Percentiles rank a stretch among this genome's conserved stretches.
phyloP scores from a whole-genome alignment of 352 stramenopile genomes.

The Phytopythium montanum region DNA sequence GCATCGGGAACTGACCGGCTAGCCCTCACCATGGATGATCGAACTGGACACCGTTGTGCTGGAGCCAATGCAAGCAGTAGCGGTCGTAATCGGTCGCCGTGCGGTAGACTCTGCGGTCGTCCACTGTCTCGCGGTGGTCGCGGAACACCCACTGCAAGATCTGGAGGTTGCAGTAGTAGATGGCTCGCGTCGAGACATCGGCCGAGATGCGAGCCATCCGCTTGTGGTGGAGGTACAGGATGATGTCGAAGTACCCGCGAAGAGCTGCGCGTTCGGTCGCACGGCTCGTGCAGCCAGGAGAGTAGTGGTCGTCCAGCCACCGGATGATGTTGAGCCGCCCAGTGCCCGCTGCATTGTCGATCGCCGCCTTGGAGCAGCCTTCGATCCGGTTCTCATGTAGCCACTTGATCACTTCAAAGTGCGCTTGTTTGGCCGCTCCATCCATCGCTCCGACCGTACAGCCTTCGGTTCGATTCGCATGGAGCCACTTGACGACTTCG shows the following conservation, averaged over 20 bases:
- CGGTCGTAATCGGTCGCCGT: conserved; percentile 5
- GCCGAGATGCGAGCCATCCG: not conserved
- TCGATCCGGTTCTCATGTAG: conserved; percentile 5
- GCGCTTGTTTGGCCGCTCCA: not conserved
- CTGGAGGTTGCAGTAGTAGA: conserved; percentile 5
- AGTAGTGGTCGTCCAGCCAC: conserved; percentile 3
- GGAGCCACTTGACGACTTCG: conserved; percentile 28
- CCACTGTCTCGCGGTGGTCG: not conserved
- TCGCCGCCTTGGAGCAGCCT: conserved; percentile 4
- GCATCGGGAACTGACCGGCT: not conserved
- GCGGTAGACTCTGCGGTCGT: conserved; percentile 1
- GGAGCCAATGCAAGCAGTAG: conserved; percentile 5
- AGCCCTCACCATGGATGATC: not conserved
- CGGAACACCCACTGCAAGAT: conserved; percentile 7
- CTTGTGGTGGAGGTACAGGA: conserved; percentile 4
- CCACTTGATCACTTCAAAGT: conserved; percentile 14
- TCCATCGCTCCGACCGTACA: conserved; percentile 12
- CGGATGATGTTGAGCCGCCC: conserved; percentile 1
- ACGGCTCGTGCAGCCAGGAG: not conserved
- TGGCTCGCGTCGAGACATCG: not conserved
- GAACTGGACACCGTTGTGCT: not conserved
- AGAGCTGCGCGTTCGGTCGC: conserved; percentile 2
- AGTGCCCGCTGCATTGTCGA: conserved; percentile 3
- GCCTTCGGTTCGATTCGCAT: conserved; percentile 19
- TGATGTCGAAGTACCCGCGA: conserved; percentile 4